phyloP scores from a whole-genome alignment of 2,329 filamentous ascomycete genomes.

The Emmonsiellopsis sp. region DNA sequence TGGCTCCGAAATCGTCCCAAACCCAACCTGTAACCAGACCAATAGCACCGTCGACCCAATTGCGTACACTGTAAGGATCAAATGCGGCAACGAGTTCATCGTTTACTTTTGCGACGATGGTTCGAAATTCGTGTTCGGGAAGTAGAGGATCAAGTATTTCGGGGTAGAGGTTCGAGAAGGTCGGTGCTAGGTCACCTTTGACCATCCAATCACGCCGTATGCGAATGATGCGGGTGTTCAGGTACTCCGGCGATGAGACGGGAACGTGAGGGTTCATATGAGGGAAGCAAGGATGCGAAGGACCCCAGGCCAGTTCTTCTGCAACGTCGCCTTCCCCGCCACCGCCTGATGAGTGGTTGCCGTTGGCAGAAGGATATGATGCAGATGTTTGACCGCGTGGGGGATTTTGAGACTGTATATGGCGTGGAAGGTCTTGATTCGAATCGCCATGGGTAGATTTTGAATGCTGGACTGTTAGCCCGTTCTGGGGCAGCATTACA shows the following conservation, averaged over 20 bases:
- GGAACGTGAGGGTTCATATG: conserved; percentile 90
- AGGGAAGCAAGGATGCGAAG: conserved; percentile 86
- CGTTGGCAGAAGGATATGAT: conserved; percentile 30
- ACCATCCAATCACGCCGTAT: conserved; percentile 87
- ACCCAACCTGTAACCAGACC: conserved; percentile 84
- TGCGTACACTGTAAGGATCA: conserved; percentile 65
- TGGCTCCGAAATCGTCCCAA: conserved; percentile 83
- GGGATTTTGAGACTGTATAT: conserved; percentile 32
- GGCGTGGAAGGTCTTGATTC: conserved; percentile 24
- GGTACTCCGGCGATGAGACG: conserved; percentile 62
- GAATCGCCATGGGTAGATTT: background rate
- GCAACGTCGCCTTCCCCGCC: conserved; percentile 41
- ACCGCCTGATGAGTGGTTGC: conserved; percentile 22
- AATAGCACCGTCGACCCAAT: conserved; percentile 69
- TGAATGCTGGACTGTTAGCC: background rate
- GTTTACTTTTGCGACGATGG: conserved; percentile 74
- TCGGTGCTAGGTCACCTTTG: conserved; percentile 79
- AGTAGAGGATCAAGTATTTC: conserved; percentile 87
- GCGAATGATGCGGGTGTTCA: conserved; percentile 78
- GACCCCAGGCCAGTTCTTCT: conserved; percentile 77
- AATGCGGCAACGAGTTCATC: conserved; percentile 66
- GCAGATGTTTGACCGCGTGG: conserved; percentile 33
- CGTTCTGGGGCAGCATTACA: conserved; percentile 20
- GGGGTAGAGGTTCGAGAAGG: conserved; percentile 90
- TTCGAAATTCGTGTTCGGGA: conserved; percentile 76